A percentile compares a stretch with the other conserved stretches of the same genome.
phyloP scores from a whole-genome alignment of 139 green algal species.

The Micractinium sp. region DNA sequence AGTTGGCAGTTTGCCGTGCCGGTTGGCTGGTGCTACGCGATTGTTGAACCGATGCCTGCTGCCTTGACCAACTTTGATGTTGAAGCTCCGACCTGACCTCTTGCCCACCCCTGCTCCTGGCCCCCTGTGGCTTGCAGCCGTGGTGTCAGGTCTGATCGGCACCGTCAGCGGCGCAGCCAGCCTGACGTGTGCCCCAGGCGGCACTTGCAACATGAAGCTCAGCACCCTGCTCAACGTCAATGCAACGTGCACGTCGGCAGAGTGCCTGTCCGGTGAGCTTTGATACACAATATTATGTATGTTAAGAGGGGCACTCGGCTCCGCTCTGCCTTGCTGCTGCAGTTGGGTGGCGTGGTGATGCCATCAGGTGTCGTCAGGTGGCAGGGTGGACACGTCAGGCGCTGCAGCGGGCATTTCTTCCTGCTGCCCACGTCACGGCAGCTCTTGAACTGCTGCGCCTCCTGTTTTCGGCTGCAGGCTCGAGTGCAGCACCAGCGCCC shows the following conservation, averaged over 20 bases:
- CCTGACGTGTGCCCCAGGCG: conserved; percentile 13
- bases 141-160: conserved; percentile 26
- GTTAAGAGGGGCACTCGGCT: too few relatives aligned
- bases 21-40: too few relatives aligned
- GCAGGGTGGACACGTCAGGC: too few relatives aligned
- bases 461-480: background rate
- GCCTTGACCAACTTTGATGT: too few relatives aligned
- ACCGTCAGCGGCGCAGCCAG: conserved; percentile 13
- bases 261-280: conserved; percentile 11
- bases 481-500: background rate
- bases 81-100: background rate
- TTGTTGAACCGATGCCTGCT: background rate
- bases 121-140: conserved; percentile 5
- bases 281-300: too few relatives aligned
- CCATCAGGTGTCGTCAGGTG: too few relatives aligned
- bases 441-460: too few relatives aligned
- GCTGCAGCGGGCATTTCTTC: too few relatives aligned
- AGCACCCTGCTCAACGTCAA: conserved; percentile 22
- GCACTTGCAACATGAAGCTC: conserved; percentile 28
- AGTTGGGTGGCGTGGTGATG: background rate
- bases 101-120: background rate
- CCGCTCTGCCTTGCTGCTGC: background rate
- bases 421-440: background rate
- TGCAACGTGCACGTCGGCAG: conserved; percentile 19
- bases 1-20: background rate